Conservation (phyloP, 495 filamentous ascomycete genomes). For the Tuber magnatum region DNA sequence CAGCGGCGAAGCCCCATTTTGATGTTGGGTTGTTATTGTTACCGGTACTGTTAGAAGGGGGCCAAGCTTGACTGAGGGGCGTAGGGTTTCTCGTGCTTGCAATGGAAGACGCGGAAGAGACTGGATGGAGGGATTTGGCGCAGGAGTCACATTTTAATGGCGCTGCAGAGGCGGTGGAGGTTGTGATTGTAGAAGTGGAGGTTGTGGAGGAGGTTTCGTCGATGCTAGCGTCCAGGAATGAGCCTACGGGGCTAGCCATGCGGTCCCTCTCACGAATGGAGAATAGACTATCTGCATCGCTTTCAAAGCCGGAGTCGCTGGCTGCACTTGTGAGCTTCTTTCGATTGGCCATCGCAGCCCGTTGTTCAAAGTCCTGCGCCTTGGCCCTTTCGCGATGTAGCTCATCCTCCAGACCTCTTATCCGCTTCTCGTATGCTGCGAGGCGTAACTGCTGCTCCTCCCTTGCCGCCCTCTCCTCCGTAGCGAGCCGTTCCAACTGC, state of each 20-base stretch:
- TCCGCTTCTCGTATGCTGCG: slow-evolving; percentile 30
- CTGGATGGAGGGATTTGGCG: slow-evolving; percentile 14
- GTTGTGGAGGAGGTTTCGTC: slow-evolving; percentile 10
- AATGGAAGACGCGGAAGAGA: background rate
- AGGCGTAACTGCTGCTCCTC: slow-evolving; percentile 27
- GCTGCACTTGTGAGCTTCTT: slow-evolving; percentile 30
- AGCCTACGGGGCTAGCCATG: slow-evolving; percentile 29
- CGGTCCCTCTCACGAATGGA: slow-evolving; percentile 23
- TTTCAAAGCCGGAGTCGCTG: slow-evolving; percentile 37
- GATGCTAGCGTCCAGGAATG: slow-evolving; percentile 24
- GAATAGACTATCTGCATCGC: slow-evolving; percentile 35
- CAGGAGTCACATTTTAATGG: slow-evolving; percentile 17
- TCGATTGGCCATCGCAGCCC: background rate
- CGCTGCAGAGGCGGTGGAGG: slow-evolving; percentile 8
- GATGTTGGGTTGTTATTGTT: slow-evolving; percentile 20
- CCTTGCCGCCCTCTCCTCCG: slow-evolving; percentile 19
- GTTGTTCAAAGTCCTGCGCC: slow-evolving; percentile 21
- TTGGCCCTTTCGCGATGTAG: slow-evolving; percentile 21
- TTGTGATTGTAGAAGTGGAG: slow-evolving; percentile 12
- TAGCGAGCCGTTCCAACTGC: slow-evolving; percentile 31
- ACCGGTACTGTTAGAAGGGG: slow-evolving; percentile 15
- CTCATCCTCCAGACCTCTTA: slow-evolving; percentile 29
- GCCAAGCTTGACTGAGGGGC: slow-evolving; percentile 35
- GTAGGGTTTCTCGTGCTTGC: slow-evolving; percentile 34
- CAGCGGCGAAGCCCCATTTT: slow-evolving; percentile 33